Evolutionary conservation across 306 rosid genomes (phyloP), one percentile per base, ranked within the genome.

Genomic region (Oxytropis ochrocephala): DNA sequence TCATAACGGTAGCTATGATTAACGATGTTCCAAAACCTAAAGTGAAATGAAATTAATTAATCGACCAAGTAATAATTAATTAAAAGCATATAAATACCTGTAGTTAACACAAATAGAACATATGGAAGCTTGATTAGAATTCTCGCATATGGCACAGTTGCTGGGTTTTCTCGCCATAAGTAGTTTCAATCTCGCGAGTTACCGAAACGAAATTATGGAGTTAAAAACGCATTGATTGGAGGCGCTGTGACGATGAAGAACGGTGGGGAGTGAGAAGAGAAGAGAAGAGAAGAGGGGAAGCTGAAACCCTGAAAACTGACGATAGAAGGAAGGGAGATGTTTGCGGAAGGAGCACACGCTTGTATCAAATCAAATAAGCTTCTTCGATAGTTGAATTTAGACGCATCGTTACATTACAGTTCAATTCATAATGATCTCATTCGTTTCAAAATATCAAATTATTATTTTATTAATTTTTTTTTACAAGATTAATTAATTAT

Each of bases 81-180:
- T 17, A 53, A 54, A n/a, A 24, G 29, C 29, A 24, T 24, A 38
- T 43, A 30, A 8, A 30, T 77, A 88, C 99, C 92, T 91, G 79
- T 79, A 85, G 74, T 94, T 94, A 30, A 94, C 99, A 78, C 99
- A 94, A 60, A 74, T 58, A 30, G 83, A 8, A 69, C 99, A 94
- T 30, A 91, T 80, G 11, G 89, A 94, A 78, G 96, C 81, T 46
- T 79, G 86, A 82, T 91, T 90, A 14, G 87, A 79, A 75, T 82
- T 85, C 82, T 87, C 97, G 79, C 99, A 94, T 8, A 91, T 73
- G 44, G 88, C 86, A 69, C 99, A 94, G 75, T 32, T 76, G 72
- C 85, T 85, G 43, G 77, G 38, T 78, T 78, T 94, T 72, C 88
- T 80, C 71, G 81, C 81, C 95, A 79, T 86, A 3, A 24, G 29